Conservation (phyloP, 441 rosid genomes). For the Flueggea neowawraea region DNA sequence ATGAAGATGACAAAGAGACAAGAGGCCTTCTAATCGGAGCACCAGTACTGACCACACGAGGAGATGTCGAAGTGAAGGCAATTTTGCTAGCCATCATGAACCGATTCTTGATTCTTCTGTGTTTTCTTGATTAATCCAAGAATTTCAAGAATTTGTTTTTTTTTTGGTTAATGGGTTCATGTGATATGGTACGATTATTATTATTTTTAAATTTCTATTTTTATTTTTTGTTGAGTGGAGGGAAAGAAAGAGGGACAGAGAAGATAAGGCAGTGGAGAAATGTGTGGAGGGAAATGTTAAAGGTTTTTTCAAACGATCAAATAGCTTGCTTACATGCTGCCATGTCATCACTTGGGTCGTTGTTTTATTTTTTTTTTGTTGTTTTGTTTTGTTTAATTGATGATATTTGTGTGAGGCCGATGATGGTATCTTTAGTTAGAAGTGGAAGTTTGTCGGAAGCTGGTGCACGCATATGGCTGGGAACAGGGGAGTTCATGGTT, state of each 20-base stretch:
- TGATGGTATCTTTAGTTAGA: too few relatives aligned
- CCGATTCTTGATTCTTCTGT: too few relatives aligned
- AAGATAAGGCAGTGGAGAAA: slow-evolving; percentile 45
- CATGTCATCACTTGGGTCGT: too few relatives aligned
- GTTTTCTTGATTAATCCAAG: too few relatives aligned
- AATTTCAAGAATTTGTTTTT: too few relatives aligned
- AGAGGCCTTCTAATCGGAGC: slow-evolving; percentile 42
- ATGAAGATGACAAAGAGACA: slow-evolving; percentile 25
- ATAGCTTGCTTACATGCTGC: too few relatives aligned
- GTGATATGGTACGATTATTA: neutral
- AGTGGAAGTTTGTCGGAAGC: too few relatives aligned
- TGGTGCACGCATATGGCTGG: too few relatives aligned
- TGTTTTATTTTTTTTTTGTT: too few relatives aligned
- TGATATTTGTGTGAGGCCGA: too few relatives aligned
- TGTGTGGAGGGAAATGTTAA: slow-evolving; percentile 61
- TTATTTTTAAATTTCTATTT: neutral
- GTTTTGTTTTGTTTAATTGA: too few relatives aligned
- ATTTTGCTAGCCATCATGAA: slow-evolving; percentile 49
- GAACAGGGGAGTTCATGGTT: too few relatives aligned
- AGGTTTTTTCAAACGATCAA: slow-evolving; percentile 7
- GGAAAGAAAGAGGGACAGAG: slow-evolving; percentile 31
- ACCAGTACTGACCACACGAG: slow-evolving; percentile 37
- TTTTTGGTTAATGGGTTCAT: slow-evolving; percentile 5
- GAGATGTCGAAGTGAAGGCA: slow-evolving; percentile 50
- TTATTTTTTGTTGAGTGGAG: slow-evolving; percentile 21